Evolutionary conservation across 495 filamentous ascomycete species (phyloP), one percentile per base, ranked within the genome.

Genomic region (Arthonia radiata): DNA sequence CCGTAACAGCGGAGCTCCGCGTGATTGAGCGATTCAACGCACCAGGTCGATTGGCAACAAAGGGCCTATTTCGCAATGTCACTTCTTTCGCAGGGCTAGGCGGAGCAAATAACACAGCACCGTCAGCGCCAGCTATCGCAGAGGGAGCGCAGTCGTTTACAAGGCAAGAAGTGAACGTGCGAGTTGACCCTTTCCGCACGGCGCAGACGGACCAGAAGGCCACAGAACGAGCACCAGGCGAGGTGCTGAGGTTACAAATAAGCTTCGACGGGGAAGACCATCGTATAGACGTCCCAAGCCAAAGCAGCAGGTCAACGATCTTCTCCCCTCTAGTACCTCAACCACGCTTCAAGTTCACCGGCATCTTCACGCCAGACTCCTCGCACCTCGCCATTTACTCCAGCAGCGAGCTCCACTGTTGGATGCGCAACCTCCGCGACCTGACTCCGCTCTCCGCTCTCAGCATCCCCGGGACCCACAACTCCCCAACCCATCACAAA

Each of bases 401-500:
- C 19, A 71, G 60, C 18, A 57, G 70, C 4, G 56, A 71, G 21
- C 61, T 86, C 28, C 38, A 64, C 31, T 50, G 57, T 11, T 97
- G 86, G 86, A 94, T 94, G 80, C 39, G 51, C 26, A 54, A 65
- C 19, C 53, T 93, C 17, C 53, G 51, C 24, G 62, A 76, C 37
- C 54, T 63, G 15, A 67, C 59, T 10, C 61, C 76, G 0, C 53
- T 94, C 13, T 79, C 78, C 7, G 61, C 71, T 3, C 64, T 97
- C 17, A 79, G 71, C 23, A 90, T 97, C 33, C 89, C 86, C 2
- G 86, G 86, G 30, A 94, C 86, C 0, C 86, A 97, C 59, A 97
- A 97, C 49, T 75, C 71, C 4, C 75, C 83, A 1, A 86, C 83
- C 2, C 69, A 62, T 49, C 57, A 86, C 48, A 47, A 59, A 15